Conservation (phyloP, 1,139 yeast genomes). For the Lodderomyces beijingensis region DNA sequence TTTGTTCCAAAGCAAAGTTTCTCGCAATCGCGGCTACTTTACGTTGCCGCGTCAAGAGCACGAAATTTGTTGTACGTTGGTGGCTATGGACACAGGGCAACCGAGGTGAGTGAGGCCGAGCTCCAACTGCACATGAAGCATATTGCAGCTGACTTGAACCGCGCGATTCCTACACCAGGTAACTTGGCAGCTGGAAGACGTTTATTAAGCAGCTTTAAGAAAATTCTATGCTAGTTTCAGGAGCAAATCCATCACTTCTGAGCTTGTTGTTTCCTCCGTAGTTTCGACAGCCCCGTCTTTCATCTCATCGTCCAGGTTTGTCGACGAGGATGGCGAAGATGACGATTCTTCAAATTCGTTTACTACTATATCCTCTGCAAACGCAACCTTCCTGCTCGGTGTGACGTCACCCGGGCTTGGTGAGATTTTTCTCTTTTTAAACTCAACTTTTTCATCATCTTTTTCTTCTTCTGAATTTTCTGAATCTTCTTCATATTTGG, state of each 20-base stretch:
- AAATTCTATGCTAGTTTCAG: constrained; percentile 26
- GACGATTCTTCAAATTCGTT: constrained; percentile 39
- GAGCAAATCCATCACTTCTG: constrained; percentile 27
- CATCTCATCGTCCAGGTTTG: too few species aligned
- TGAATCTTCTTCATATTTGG: constrained; percentile 17
- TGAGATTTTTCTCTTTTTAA: constrained; percentile 19
- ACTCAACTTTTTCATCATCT: constrained; percentile 16
- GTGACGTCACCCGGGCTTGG: constrained; percentile 25
- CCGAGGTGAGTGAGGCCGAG: constrained; percentile 2
- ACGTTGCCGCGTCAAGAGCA: constrained; percentile 68
- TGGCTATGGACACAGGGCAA: neutral
- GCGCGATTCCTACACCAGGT: constrained; percentile 6
- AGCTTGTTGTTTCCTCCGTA: constrained; percentile 5
- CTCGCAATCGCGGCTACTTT: constrained; percentile 32
- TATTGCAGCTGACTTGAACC: constrained; percentile 8
- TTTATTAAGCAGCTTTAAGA: constrained; percentile 4
- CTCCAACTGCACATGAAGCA: neutral
- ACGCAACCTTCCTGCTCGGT: constrained; percentile 41
- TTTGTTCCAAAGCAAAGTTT: constrained; percentile 45
- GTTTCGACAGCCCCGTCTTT: too few species aligned
- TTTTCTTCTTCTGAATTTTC: constrained; percentile 21
- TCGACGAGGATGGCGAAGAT: too few species aligned
- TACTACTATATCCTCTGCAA: constrained; percentile 42
- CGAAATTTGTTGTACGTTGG: constrained; percentile 42
- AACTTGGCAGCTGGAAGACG: constrained; percentile 6